Conservation (phyloP, 768 basidiomycete genomes). For the Rhodotorula sphaerocarpa region DNA sequence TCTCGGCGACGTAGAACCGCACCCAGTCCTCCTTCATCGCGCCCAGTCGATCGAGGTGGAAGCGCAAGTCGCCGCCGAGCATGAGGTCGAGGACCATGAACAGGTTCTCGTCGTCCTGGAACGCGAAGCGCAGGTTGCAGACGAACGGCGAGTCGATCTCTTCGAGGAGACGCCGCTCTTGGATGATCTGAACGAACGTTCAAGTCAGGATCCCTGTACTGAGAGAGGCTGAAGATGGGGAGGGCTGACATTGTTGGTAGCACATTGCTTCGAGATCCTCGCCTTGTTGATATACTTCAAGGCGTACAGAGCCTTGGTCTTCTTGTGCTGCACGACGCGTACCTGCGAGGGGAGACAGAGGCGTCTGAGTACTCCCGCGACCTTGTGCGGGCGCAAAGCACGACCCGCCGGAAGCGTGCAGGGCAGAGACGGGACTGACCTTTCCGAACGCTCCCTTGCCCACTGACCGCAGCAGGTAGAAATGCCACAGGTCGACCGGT, state of each 20-base stretch:
- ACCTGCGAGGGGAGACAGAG: conserved; percentile 56
- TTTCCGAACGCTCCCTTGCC: conserved; percentile 98
- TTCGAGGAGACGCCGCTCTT: conserved; percentile 83
- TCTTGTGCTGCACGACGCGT: conserved; percentile 92
- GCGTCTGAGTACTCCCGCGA: too few species aligned
- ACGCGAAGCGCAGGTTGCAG: conserved; percentile 58
- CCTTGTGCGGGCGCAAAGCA: too few species aligned
- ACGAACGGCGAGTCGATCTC: conserved; percentile 55
- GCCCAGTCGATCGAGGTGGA: conserved; percentile 41
- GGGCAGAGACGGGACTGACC: conserved; percentile 48
- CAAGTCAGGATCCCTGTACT: background rate
- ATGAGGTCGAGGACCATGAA: conserved; percentile 91
- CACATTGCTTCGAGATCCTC: conserved; percentile 50
- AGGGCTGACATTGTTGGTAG: conserved; percentile 33
- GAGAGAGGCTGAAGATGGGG: background rate
- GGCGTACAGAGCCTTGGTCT: conserved; percentile 78
- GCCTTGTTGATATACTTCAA: conserved; percentile 98
- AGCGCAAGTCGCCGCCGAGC: conserved; percentile 58
- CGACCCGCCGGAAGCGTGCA: background rate
- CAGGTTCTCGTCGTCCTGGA: conserved; percentile 91
- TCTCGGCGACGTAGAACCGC: conserved; percentile 71
- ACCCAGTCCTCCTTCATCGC: conserved; percentile 39
- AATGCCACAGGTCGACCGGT: conserved; percentile 89
- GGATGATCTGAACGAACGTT: conserved; percentile 63
- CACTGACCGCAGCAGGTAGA: conserved; percentile 86